Conservation (phyloP, 1,284 basidiomycete genomes). For the Phylloporus sp. region DNA sequence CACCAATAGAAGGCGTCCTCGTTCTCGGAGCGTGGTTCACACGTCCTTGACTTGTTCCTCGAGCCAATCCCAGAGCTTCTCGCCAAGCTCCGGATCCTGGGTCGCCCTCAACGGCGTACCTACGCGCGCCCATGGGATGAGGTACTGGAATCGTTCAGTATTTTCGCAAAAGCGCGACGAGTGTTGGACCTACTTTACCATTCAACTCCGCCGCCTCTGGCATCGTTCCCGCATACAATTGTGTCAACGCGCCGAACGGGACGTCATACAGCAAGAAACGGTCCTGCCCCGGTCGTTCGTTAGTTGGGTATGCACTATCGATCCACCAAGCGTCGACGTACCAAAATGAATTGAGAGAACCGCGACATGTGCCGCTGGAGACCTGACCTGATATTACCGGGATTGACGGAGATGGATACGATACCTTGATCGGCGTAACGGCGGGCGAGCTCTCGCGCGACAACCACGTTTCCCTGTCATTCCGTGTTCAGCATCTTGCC, state of each 20-base stretch:
- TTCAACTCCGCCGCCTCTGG: constrained; percentile 27
- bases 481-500: too few relatives aligned
- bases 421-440: constrained; percentile 29
- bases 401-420: constrained; percentile 29
- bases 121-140: constrained; percentile 43
- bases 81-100: constrained; percentile 35
- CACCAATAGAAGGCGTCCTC: constrained; percentile 13
- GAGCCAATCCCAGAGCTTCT: constrained; percentile 43
- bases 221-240: constrained; percentile 42
- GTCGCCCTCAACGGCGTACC: constrained; percentile 17
- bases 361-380: constrained; percentile 27
- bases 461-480: constrained; percentile 28
- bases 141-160: constrained; percentile 29
- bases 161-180: too few relatives aligned
- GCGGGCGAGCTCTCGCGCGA: constrained; percentile 27
- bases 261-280: constrained; percentile 23
- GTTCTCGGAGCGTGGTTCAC: constrained; percentile 2
- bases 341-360: constrained; percentile 12
- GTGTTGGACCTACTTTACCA: constrained; percentile 33
- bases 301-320: neutral
- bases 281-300: constrained; percentile 16
- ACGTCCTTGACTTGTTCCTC: constrained; percentile 38
- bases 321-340: constrained; percentile 8
- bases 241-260: constrained; percentile 40
- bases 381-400: constrained; percentile 33